Conservation (phyloP, 2,329 filamentous ascomycete species). For the Beauveria scarabaeidicola region DNA sequence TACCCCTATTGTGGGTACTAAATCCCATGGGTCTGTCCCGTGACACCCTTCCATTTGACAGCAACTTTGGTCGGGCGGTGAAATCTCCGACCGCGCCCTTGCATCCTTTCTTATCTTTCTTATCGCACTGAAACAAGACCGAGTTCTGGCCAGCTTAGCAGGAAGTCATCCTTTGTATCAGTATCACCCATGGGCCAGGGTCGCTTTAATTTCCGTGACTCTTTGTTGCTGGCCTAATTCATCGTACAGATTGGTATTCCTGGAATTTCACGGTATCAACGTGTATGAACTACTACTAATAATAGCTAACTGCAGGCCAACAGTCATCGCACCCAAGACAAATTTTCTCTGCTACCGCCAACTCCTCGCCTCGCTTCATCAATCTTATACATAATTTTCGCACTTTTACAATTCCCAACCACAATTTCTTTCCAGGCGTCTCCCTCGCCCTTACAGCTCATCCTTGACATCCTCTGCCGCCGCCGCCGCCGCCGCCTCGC, state of each 20-base stretch:
- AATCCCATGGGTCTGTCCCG: too few species aligned
- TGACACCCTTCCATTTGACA: too few species aligned
- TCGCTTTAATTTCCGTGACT: neutral
- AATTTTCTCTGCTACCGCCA: neutral
- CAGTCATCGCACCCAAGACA: neutral
- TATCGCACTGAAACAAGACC: constrained; percentile 4
- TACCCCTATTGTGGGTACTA: too few species aligned
- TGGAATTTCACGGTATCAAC: neutral
- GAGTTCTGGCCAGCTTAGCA: neutral
- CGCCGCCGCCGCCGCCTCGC: constrained; percentile 13
- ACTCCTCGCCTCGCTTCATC: neutral
- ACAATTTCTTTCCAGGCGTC: neutral
- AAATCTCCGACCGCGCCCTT: constrained; percentile 4
- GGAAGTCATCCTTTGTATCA: neutral
- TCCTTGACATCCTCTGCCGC: constrained; percentile 22
- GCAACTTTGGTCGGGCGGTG: constrained; percentile 10
- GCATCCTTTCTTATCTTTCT: neutral
- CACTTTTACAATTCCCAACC: neutral
- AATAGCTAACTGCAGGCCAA: neutral
- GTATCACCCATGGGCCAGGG: neutral
- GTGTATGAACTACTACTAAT: neutral
- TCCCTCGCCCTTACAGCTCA: constrained; percentile 25
- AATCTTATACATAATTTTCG: neutral
- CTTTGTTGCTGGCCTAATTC: neutral
- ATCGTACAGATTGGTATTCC: too few species aligned